These are phyloP conservation scores for Breviolum minutum DNA, from an alignment of 73 alveolate species.

Conservation along the genomic window DNA sequence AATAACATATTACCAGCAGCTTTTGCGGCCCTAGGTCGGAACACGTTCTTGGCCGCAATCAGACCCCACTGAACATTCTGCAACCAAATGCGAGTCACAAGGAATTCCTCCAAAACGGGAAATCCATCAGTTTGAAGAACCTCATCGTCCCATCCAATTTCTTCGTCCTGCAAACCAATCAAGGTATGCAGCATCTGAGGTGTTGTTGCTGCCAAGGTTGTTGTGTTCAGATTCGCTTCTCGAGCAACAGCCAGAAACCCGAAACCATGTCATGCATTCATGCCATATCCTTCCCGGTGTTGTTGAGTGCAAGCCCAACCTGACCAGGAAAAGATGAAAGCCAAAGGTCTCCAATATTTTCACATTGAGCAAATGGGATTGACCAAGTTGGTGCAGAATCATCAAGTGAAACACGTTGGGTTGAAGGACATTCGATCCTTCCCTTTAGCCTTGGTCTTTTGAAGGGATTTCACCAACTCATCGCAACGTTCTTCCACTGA, in stretches of 20 bases:
- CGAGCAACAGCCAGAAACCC: neutral
- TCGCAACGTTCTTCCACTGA: conserved; percentile 16
- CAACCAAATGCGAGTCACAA: neutral
- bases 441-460: conserved; percentile 28
- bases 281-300: conserved; percentile 17
- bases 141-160: conserved; percentile 61
- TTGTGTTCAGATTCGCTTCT: neutral
- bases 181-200: neutral
- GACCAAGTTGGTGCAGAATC: neutral
- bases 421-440: neutral
- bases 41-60: neutral
- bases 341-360: neutral
- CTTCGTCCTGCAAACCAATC: conserved; percentile 1
- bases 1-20: no score
- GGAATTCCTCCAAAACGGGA: conserved; percentile 60
- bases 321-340: neutral
- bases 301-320: conserved; percentile 38
- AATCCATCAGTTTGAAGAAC: conserved; percentile 42
- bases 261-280: neutral
- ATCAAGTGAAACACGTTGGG: no score
- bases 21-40: no score
- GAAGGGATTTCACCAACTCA: neutral
- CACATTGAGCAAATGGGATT: neutral
- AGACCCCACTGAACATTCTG: neutral
- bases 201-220: neutral